Conservation (phyloP, 78 protist genomes). For the Dictyostelium purpureum region DNA sequence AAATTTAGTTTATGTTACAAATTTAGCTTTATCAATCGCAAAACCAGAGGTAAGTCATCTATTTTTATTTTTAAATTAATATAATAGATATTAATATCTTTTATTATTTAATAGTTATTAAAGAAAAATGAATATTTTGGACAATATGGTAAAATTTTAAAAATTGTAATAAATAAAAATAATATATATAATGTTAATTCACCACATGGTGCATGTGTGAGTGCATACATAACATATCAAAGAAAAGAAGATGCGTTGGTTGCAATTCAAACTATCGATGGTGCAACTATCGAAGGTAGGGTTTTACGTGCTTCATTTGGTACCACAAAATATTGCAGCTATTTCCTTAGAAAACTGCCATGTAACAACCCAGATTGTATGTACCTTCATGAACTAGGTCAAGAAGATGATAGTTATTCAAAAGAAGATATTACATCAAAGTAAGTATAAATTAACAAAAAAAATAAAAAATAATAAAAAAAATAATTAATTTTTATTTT, state of each 20-base stretch:
- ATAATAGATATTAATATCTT: not conserved
- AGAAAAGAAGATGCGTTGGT: constrained; percentile 84
- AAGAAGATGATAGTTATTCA: constrained; percentile 87
- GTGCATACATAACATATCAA: constrained; percentile 90
- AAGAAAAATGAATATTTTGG: constrained; percentile 92
- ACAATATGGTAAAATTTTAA: constrained; percentile 93
- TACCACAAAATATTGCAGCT: constrained; percentile 96
- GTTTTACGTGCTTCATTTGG: constrained; percentile 91
- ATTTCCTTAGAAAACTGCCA: constrained; percentile 84
- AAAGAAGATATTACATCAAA: constrained; percentile 91
- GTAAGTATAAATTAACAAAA: constrained; percentile 5
- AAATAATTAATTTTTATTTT: not conserved
- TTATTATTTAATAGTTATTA: constrained; percentile 25
- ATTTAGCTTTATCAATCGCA: constrained; percentile 89
- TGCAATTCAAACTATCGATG: constrained; percentile 84
- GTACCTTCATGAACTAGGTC: constrained; percentile 96
- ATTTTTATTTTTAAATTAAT: not conserved
- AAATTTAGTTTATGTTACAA: constrained; percentile 95
- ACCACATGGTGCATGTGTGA: constrained; percentile 81
- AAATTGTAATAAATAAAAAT: constrained; percentile 90
- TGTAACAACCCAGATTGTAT: constrained; percentile 97
- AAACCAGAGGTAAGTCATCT: constrained; percentile 83
- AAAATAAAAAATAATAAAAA: not conserved
- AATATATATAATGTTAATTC: constrained; percentile 30
- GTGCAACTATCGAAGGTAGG: constrained; percentile 84